phyloP scores from a whole-genome alignment of 768 basidiomycete species.

The Suillus subalutaceus region DNA sequence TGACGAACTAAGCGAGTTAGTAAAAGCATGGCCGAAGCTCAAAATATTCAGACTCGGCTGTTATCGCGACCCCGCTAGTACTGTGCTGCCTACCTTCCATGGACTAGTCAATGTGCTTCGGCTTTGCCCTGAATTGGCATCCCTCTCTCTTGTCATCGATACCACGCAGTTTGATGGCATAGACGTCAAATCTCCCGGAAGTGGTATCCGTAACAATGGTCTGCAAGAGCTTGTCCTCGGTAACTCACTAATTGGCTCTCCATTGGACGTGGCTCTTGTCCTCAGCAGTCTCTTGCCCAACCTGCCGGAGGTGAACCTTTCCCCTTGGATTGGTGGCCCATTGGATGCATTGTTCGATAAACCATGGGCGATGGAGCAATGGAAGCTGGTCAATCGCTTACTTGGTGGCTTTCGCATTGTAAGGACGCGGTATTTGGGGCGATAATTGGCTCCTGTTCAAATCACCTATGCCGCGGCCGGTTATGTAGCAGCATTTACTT shows the following conservation, averaged over 20 bases:
- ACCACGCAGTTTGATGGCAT: conserved; percentile 7
- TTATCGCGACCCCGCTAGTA: conserved; percentile 17
- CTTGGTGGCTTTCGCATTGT: not conserved
- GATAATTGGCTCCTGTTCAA: not conserved
- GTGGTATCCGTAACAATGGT: not conserved
- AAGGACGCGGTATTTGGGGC: not conserved
- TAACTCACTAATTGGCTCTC: conserved; percentile 21
- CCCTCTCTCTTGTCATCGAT: conserved; percentile 28
- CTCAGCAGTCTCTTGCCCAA: conserved; percentile 22
- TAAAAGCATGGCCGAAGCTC: conserved; percentile 24
- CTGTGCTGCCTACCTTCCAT: conserved; percentile 24
- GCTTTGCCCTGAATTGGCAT: conserved; percentile 16
- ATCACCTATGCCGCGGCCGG: not conserved
- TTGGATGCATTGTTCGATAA: conserved; percentile 13
- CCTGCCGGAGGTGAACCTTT: conserved; percentile 23
- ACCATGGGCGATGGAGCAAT: not conserved
- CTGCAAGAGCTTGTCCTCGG: conserved; percentile 21
- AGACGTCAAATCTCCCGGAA: not conserved
- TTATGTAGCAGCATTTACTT: not conserved
- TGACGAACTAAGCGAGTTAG: conserved; percentile 17
- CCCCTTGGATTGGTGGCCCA: conserved; percentile 25
- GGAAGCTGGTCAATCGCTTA: not conserved
- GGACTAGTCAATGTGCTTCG: conserved; percentile 16
- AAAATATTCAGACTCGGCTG: conserved; percentile 24
- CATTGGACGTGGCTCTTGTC: conserved; percentile 15